phyloP scores from a whole-genome alignment of 2,329 filamentous ascomycete genomes.

The Alternaria longipes region DNA sequence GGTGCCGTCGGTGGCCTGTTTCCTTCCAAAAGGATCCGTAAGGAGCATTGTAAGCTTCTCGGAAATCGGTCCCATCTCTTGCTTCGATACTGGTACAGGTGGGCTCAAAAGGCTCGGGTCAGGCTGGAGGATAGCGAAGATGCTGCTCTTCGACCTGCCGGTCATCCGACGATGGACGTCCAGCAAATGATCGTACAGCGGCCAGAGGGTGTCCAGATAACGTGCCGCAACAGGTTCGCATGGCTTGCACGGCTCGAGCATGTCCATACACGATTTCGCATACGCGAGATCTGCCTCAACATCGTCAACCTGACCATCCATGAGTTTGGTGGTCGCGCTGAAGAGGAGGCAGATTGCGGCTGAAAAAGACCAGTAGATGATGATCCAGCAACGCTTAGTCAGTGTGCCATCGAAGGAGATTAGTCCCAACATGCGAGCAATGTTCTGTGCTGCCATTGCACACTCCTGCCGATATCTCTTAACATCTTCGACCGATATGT shows the following conservation, averaged over 20 bases:
- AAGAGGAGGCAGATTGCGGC: constrained; percentile 48
- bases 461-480: constrained; percentile 44
- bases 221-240: constrained; percentile 46
- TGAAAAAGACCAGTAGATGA: constrained; percentile 52
- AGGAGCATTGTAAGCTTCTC: constrained; percentile 47
- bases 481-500: constrained; percentile 39
- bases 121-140: constrained; percentile 43
- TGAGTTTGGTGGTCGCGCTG: constrained; percentile 45
- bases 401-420: constrained; percentile 48
- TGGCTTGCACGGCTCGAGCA: constrained; percentile 43
- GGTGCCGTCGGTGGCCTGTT: constrained; percentile 37
- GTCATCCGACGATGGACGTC: constrained; percentile 45
- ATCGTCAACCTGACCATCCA: constrained; percentile 41
- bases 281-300: constrained; percentile 46
- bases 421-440: constrained; percentile 45
- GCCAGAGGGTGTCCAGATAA: constrained; percentile 47
- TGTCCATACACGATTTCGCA: constrained; percentile 49
- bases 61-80: constrained; percentile 48
- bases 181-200: constrained; percentile 46
- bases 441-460: constrained; percentile 47
- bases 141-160: constrained; percentile 47
- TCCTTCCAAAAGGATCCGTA: constrained; percentile 49
- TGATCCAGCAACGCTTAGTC: constrained; percentile 50
- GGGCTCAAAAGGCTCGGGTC: constrained; percentile 38
- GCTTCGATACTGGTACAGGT: constrained; percentile 40